Percentiles rank a stretch among this genome's conserved stretches.
Conservation (phyloP, 164 flowering plant genomes). For the Piper longum region DNA sequence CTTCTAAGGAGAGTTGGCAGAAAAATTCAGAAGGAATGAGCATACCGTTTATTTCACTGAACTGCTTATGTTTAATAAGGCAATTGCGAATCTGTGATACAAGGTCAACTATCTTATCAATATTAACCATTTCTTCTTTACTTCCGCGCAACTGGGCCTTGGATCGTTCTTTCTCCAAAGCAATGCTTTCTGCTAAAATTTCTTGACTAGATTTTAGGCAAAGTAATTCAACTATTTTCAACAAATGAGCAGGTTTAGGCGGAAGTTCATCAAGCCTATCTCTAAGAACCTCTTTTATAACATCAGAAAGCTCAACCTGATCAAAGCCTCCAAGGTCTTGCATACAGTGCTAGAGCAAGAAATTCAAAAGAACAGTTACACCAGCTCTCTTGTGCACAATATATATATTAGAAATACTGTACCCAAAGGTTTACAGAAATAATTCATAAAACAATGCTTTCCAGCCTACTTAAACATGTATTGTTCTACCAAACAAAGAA, state of each 20-base stretch:
- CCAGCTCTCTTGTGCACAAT: too few relatives aligned
- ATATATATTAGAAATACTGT: too few relatives aligned
- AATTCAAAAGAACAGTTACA: background rate
- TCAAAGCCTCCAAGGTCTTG: slow-evolving; percentile 44
- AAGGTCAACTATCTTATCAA: slow-evolving; percentile 32
- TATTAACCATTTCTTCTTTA: slow-evolving; percentile 20
- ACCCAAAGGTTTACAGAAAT: too few relatives aligned
- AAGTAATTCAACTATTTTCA: slow-evolving; percentile 33
- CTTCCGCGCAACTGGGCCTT: slow-evolving; percentile 25
- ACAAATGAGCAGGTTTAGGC: slow-evolving; percentile 27
- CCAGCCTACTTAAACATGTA: too few relatives aligned
- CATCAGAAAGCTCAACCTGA: slow-evolving; percentile 21
- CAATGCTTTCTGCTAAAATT: slow-evolving; percentile 53
- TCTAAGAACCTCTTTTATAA: slow-evolving; percentile 42
- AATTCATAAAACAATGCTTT: too few relatives aligned
- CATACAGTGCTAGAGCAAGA: slow-evolving; percentile 35
- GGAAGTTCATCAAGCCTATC: slow-evolving; percentile 27
- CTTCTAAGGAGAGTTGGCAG: slow-evolving; percentile 71
- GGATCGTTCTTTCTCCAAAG: slow-evolving; percentile 60
- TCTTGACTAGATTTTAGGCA: slow-evolving; percentile 48
- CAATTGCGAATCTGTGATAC: slow-evolving; percentile 40
- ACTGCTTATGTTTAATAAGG: slow-evolving; percentile 20
- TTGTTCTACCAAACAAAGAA: too few relatives aligned
- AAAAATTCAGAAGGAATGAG: slow-evolving; percentile 55
- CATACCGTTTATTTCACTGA: slow-evolving; percentile 26